These are phyloP conservation scores for Fusarium subglutinans DNA, from an alignment of 2,329 filamentous ascomycete species.

Conservation along the genomic window DNA sequence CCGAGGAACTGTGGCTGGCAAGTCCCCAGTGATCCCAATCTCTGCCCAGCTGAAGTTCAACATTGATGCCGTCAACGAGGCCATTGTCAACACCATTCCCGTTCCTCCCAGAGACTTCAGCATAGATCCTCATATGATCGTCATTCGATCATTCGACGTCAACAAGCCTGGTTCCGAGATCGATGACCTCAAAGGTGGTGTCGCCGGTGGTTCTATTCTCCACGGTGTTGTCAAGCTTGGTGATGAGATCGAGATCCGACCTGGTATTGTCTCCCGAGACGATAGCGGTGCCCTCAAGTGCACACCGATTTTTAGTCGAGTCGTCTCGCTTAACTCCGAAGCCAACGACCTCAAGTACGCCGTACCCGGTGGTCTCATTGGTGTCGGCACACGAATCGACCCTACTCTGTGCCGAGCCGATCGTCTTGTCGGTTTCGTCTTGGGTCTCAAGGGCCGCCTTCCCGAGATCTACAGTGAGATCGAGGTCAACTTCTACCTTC, in stretches of 20 bases:
- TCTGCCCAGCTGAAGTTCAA: slow-evolving; percentile 99
- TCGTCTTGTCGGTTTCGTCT: slow-evolving; percentile 97
- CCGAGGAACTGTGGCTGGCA: slow-evolving; percentile 93
- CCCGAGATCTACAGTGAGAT: slow-evolving; percentile 98
- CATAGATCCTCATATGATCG: slow-evolving; percentile 95
- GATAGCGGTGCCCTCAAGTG: slow-evolving; percentile 94
- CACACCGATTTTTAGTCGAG: slow-evolving; percentile 94
- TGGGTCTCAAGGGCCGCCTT: slow-evolving; percentile 91
- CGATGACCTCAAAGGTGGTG: slow-evolving; percentile 97
- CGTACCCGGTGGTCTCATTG: slow-evolving; percentile 95
- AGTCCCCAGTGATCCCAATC: slow-evolving; percentile 95
- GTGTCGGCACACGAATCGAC: slow-evolving; percentile 97
- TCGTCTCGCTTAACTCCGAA: slow-evolving; percentile 95
- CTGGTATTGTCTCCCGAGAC: slow-evolving; percentile 97
- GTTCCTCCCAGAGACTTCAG: slow-evolving; percentile 91
- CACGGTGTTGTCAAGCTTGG: slow-evolving; percentile 97
- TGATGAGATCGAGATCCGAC: slow-evolving; percentile 98
- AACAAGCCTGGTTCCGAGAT: slow-evolving; percentile 99
- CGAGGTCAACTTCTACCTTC: slow-evolving; percentile 99
- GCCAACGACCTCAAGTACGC: slow-evolving; percentile 99
- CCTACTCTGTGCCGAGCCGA: slow-evolving; percentile 98
- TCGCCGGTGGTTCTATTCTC: slow-evolving; percentile 95
- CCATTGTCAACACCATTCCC: slow-evolving; percentile 94
- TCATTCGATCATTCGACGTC: slow-evolving; percentile 99
- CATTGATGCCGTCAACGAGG: slow-evolving; percentile 97